A percentile compares a stretch with the other conserved stretches of the same genome.
Evolutionary conservation across 2,329 filamentous ascomycete species (phyloP).

Genomic region (Penicillium frequentans): DNA sequence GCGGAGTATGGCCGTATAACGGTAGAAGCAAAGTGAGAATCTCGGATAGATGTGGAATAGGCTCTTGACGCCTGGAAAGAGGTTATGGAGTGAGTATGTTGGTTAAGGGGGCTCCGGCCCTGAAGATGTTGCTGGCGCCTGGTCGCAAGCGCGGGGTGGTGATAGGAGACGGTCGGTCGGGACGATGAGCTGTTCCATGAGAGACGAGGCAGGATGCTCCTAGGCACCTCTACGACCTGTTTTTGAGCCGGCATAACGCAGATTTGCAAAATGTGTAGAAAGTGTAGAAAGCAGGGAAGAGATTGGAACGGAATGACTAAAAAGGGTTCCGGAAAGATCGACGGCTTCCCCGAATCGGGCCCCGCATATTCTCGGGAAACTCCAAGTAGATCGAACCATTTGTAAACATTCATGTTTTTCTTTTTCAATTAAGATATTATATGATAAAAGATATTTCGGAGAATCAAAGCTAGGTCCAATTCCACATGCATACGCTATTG

Average conservation of each 20-base stretch:
- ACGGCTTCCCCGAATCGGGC: slow-evolving; percentile 6
- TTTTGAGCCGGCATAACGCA: slow-evolving; percentile 42
- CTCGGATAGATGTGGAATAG: slow-evolving; percentile 16
- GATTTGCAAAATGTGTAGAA: not conserved
- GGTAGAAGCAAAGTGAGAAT: slow-evolving; percentile 14
- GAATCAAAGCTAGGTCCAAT: not conserved
- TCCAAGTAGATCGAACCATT: not conserved
- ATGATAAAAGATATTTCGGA: not conserved
- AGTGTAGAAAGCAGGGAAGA: slow-evolving; percentile 1
- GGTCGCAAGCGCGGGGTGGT: slow-evolving; percentile 25
- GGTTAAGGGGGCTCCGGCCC: slow-evolving; percentile 21
- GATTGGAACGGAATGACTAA: slow-evolving; percentile 11
- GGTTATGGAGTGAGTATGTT: slow-evolving; percentile 19
- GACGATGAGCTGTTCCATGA: slow-evolving; percentile 42
- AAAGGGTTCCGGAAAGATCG: slow-evolving; percentile 14
- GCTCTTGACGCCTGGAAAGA: slow-evolving; percentile 13
- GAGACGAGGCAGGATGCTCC: slow-evolving; percentile 43
- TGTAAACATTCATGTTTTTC: not conserved
- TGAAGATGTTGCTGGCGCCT: slow-evolving; percentile 24
- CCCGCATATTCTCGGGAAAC: slow-evolving; percentile 14
- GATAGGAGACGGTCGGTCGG: slow-evolving; percentile 30
- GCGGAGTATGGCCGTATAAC: slow-evolving; percentile 23
- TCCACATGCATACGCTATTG: not conserved
- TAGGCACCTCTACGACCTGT: slow-evolving; percentile 44
- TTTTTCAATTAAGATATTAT: not conserved